Percentiles rank a stretch among this genome's conserved stretches.
Evolutionary conservation across 345 rosid species (phyloP).

Genomic region (Cardamine chenopodiifolia): DNA sequence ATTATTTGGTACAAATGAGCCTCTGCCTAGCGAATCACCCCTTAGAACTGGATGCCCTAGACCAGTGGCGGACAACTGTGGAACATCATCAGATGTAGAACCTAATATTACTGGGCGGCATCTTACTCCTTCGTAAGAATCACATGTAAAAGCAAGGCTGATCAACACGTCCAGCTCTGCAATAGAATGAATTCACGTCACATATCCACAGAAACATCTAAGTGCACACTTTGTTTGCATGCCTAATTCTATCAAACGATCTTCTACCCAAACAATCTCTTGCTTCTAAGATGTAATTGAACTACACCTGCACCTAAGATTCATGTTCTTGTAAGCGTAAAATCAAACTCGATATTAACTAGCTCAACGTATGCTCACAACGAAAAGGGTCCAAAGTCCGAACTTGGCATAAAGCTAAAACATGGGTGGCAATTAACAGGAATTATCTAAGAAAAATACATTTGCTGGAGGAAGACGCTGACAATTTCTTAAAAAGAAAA

Average conservation of each 20-base stretch:
- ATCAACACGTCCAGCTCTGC: constrained; percentile 94
- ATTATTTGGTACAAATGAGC: constrained; percentile 89
- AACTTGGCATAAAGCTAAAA: too few relatives aligned
- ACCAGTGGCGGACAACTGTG: constrained; percentile 67
- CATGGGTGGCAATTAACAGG: too few relatives aligned
- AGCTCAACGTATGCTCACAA: too few relatives aligned
- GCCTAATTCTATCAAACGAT: constrained; percentile 6
- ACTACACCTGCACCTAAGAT: too few relatives aligned
- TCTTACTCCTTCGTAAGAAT: constrained; percentile 80
- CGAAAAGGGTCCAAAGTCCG: too few relatives aligned
- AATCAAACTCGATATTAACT: constrained; percentile 22
- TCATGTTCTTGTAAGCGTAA: too few relatives aligned
- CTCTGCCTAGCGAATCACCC: constrained; percentile 88
- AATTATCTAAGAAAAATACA: too few relatives aligned
- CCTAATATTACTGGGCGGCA: constrained; percentile 66
- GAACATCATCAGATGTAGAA: constrained; percentile 55
- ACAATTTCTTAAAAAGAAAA: not conserved
- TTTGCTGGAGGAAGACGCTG: constrained; percentile 20
- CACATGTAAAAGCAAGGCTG: constrained; percentile 83
- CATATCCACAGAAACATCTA: constrained; percentile 8
- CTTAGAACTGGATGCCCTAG: constrained; percentile 89
- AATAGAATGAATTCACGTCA: constrained; percentile 40
- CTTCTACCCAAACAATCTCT: too few relatives aligned
- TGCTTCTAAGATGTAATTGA: constrained; percentile 1
- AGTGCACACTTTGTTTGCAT: constrained; percentile 1